Evolutionary conservation across 2,329 filamentous ascomycete species (phyloP).

Genomic region (Pseudogymnoascus sp.): DNA sequence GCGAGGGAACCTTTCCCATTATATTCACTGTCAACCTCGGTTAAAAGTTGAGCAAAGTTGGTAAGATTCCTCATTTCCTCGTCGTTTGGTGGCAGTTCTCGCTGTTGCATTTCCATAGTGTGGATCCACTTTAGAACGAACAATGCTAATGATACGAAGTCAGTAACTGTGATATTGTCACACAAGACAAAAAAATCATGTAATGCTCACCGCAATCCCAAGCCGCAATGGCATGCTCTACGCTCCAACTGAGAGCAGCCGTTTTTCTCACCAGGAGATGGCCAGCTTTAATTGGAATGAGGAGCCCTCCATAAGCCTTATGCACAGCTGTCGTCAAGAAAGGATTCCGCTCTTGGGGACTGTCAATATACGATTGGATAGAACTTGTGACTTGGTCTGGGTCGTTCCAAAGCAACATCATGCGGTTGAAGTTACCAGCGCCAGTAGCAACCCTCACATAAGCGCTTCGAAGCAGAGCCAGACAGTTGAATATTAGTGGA

Average conservation of each 20-base stretch:
- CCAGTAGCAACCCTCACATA: conserved; percentile 27
- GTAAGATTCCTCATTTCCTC: neutral
- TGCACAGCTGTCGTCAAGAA: conserved; percentile 25
- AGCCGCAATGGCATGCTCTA: conserved; percentile 30
- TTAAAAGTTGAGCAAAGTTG: neutral
- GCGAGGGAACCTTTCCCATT: conserved; percentile 19
- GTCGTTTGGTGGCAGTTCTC: neutral
- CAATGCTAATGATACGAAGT: neutral
- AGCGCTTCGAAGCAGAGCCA: conserved; percentile 29
- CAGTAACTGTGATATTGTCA: neutral
- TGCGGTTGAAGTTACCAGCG: conserved; percentile 15
- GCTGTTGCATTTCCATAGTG: neutral
- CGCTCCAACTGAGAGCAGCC: conserved; percentile 28
- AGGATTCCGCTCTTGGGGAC: neutral
- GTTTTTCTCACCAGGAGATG: conserved; percentile 28
- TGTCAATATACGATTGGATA: neutral
- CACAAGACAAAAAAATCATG: neutral
- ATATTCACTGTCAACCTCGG: neutral
- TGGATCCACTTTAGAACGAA: conserved; percentile 1
- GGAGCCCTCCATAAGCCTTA: conserved; percentile 26
- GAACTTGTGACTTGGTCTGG: neutral
- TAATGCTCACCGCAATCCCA: conserved; percentile 27
- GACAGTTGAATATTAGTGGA: conserved; percentile 28
- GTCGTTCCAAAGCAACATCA: neutral
- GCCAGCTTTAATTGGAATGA: conserved; percentile 25